Conservation (phyloP, 1,139 yeast genomes). For the Debaryomyces udenii region DNA sequence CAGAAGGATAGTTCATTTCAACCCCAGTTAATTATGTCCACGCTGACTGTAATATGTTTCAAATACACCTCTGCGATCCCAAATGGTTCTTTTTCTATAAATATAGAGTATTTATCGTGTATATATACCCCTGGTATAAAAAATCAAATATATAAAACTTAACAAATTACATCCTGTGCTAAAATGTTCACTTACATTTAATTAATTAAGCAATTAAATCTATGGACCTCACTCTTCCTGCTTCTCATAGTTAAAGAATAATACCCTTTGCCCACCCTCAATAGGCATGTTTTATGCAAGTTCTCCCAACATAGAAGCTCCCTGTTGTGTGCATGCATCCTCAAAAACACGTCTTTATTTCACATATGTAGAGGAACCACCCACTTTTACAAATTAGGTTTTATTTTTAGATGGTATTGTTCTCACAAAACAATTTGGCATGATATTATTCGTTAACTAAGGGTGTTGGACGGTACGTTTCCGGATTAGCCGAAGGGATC, state of each 20-base stretch:
- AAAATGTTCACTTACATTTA: slow-evolving; percentile 6
- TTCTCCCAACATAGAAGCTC: no score
- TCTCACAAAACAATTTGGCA: background rate
- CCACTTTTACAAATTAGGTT: background rate
- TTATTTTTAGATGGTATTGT: background rate
- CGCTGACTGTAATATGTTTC: background rate
- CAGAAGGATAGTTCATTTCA: slow-evolving; percentile 9
- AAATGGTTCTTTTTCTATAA: no score
- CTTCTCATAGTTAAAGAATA: background rate
- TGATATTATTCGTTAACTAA: background rate
- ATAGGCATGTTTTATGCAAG: no score
- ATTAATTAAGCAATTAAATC: slow-evolving; percentile 5
- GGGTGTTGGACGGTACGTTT: background rate
- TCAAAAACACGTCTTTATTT: background rate
- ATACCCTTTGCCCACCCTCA: no score
- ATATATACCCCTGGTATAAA: no score
- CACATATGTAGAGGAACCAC: background rate
- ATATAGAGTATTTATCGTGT: no score
- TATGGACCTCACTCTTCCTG: background rate
- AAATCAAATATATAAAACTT: no score
- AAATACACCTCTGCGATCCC: no score
- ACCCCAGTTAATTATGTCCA: slow-evolving; percentile 5
- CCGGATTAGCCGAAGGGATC: background rate
- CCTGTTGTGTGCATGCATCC: background rate
- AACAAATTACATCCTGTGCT: background rate